Percentiles rank a stretch among this genome's conserved stretches.
Conservation (phyloP, 176 grass and related monocot genomes). For the Poa annua region DNA sequence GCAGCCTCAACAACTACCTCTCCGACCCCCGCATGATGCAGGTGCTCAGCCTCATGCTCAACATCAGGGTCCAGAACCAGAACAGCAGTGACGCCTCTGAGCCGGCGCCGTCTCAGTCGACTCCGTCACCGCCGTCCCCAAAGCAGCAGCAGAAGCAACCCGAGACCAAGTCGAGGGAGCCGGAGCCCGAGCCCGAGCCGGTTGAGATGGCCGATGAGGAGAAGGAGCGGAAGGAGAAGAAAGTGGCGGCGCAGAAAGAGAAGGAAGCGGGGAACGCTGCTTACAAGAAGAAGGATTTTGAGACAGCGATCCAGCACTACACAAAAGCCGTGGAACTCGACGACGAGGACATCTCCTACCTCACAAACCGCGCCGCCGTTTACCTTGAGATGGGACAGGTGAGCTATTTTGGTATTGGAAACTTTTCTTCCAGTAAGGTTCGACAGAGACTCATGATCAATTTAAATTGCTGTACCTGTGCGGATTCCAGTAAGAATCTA, state of each 20-base stretch:
- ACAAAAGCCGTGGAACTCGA: constrained; percentile 81
- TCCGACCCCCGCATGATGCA: constrained; percentile 93
- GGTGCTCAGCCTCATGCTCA: constrained; percentile 86
- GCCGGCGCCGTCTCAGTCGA: constrained; percentile 36
- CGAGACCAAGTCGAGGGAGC: constrained; percentile 53
- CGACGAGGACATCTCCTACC: constrained; percentile 80
- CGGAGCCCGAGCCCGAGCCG: constrained; percentile 29
- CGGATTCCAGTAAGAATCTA: no score
- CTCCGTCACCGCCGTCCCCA: not conserved
- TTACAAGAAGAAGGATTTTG: constrained; percentile 98
- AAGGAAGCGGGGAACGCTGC: constrained; percentile 90
- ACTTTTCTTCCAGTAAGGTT: no score
- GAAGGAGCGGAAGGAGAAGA: constrained; percentile 69
- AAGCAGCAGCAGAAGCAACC: constrained; percentile 16
- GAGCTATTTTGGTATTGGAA: not conserved
- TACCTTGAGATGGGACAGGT: constrained; percentile 99
- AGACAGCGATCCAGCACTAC: constrained; percentile 85
- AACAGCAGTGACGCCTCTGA: constrained; percentile 31
- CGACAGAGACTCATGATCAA: no score
- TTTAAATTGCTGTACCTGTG: no score
- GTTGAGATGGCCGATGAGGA: constrained; percentile 64
- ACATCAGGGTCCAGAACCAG: constrained; percentile 70
- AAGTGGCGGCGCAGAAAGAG: constrained; percentile 74
- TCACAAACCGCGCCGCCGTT: constrained; percentile 88
- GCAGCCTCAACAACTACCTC: constrained; percentile 71